These are phyloP conservation scores for Psilocybe sp. DNA, from an alignment of 768 basidiomycete species.

Conservation along the genomic window DNA sequence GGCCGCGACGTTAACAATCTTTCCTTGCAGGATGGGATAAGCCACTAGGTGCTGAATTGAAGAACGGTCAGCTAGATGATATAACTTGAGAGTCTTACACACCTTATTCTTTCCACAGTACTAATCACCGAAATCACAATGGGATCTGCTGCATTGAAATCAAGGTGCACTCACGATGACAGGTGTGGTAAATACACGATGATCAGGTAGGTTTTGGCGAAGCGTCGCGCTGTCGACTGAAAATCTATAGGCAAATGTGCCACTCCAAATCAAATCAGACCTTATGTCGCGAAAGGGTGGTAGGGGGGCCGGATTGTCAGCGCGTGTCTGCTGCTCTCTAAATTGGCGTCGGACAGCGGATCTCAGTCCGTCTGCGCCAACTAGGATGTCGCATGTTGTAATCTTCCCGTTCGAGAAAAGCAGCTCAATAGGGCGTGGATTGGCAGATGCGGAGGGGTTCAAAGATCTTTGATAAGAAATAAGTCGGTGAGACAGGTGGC, in stretches of 20 bases:
- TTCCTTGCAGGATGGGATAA: constrained; percentile 56
- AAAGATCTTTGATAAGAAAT: constrained; percentile 30
- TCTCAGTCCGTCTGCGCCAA: constrained; percentile 37
- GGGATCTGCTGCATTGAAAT: neutral
- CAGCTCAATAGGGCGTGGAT: constrained; percentile 16
- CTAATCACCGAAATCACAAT: neutral
- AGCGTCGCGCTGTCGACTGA: constrained; percentile 3
- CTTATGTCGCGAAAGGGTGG: neutral
- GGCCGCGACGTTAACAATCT: constrained; percentile 55
- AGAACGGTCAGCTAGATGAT: no score
- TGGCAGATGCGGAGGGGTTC: neutral
- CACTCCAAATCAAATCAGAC: constrained; percentile 3
- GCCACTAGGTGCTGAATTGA: constrained; percentile 47
- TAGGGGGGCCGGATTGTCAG: neutral
- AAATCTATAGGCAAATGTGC: constrained; percentile 3
- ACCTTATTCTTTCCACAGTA: constrained; percentile 8
- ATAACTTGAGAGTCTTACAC: neutral
- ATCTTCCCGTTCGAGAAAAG: constrained; percentile 45
- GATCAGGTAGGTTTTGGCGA: neutral
- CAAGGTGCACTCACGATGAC: neutral
- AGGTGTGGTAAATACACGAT: constrained; percentile 2
- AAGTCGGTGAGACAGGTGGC: constrained; percentile 41
- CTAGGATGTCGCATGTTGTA: constrained; percentile 48
- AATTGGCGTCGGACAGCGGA: constrained; percentile 21
- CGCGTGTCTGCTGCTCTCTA: neutral